Evolutionary conservation across 768 basidiomycete genomes (phyloP).

Genomic region (Amanita rimosa): DNA sequence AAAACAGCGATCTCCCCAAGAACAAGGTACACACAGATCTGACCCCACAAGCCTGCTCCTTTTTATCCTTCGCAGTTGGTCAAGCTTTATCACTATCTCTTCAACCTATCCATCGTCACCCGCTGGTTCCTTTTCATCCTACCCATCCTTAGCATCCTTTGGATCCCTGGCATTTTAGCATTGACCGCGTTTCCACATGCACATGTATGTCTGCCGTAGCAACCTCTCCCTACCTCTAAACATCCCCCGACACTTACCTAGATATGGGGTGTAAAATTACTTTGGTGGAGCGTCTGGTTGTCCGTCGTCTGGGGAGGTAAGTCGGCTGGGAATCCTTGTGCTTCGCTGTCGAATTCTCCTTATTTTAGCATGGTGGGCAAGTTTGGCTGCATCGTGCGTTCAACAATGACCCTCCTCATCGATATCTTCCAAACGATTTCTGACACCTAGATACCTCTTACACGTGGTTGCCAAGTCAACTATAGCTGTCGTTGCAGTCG

Average conservation of each 20-base stretch:
- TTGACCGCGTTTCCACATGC: conserved; percentile 38
- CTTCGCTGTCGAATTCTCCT: neutral
- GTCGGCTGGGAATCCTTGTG: conserved; percentile 9
- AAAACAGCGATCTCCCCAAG: conserved; percentile 51
- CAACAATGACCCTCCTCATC: conserved; percentile 2
- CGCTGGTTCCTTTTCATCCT: conserved; percentile 76
- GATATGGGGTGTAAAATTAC: conserved; percentile 48
- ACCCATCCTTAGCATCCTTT: conserved; percentile 53
- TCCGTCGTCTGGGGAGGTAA: conserved; percentile 66
- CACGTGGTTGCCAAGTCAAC: conserved; percentile 49
- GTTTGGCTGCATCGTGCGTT: conserved; percentile 53
- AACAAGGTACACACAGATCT: conserved; percentile 27
- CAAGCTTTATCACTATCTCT: conserved; percentile 59
- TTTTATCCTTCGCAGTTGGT: conserved; percentile 29
- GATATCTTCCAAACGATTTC: neutral
- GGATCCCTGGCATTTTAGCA: conserved; percentile 69
- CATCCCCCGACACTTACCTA: conserved; percentile 11
- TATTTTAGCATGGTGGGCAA: conserved; percentile 65
- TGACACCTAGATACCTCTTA: conserved; percentile 7
- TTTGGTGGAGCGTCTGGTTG: conserved; percentile 85
- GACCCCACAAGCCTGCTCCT: neutral
- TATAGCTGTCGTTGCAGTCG: conserved; percentile 64
- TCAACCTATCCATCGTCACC: conserved; percentile 67
- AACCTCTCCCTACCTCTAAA: neutral
- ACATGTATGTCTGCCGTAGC: conserved; percentile 32